Conservation (phyloP, 208 protist species). For the Phytomonas sp. region DNA sequence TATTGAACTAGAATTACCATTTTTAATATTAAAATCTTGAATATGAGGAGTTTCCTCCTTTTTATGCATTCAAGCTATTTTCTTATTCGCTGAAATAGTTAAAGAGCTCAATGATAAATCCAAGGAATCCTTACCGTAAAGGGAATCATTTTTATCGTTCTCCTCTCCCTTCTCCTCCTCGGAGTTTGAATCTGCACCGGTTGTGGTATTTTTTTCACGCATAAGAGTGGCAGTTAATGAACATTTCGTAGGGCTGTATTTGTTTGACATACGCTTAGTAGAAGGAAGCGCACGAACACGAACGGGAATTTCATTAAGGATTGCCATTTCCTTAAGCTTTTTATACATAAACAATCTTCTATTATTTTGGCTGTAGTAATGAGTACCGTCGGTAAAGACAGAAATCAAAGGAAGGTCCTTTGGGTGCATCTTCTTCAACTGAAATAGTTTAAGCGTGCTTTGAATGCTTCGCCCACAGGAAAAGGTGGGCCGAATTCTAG, state of each 20-base stretch:
- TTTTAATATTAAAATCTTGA: constrained; percentile 10
- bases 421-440: constrained; percentile 29
- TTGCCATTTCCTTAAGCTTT: constrained; percentile 33
- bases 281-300: constrained; percentile 52
- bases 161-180: constrained; percentile 17
- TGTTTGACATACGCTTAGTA: constrained; percentile 61
- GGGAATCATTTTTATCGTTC: constrained; percentile 1
- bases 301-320: constrained; percentile 45
- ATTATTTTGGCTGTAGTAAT: constrained; percentile 84
- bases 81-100: not conserved
- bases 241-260: constrained; percentile 75
- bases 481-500: constrained; percentile 66
- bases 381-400: constrained; percentile 45
- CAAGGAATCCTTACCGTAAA: constrained; percentile 1
- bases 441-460: constrained; percentile 61
- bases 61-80: not conserved
- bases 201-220: constrained; percentile 16
- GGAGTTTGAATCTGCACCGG: not conserved
- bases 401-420: constrained; percentile 62
- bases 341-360: constrained; percentile 82
- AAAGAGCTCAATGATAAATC: not conserved
- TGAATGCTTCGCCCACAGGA: constrained; percentile 78
- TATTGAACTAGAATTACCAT: constrained; percentile 13
- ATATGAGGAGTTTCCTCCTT: constrained; percentile 8
- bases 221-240: constrained; percentile 62